Base-by-base conservation (phyloP, 163 green algal species). In the Chlorella variabilis region DNA sequence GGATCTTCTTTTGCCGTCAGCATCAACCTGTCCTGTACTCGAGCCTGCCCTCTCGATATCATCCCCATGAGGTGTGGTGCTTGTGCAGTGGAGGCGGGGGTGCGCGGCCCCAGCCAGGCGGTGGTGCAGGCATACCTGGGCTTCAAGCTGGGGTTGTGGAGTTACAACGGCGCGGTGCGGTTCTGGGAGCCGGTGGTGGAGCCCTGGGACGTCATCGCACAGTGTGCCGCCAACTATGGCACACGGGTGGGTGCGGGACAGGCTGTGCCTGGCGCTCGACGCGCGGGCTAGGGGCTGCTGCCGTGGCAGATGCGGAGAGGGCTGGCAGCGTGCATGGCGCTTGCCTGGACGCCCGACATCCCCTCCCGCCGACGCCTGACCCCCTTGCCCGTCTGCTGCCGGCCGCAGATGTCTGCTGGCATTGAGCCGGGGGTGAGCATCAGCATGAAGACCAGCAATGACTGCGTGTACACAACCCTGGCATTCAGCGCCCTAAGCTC, bases 171-270 rank as follows among this genome's bases (percentile, higher is more conserved):
- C 11, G 29, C 78, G 0, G 39, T 80, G 2, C 31, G 33, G 15
- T n/a, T 38, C 33, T 98, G 94, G 94, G 94, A 98, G 88, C 94
- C 94, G 0, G 81, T 98, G 48, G 31, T 98, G 77, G 91, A 96
- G 87, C 91, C 93, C 3, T 94, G 90, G 90, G 85, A 94, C 77
- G 75, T 94, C 48, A 89, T 96, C 33, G n/a, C 89, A 20, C 88
- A 90, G 65, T 59, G 85, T 34, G 89, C 93, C 81, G 74, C 77
- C 36, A 89, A 89, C 45, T 41, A 70, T 4, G 73, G 73, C 54
- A 80, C 27, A 0, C 73, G 73, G 73, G 73, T 80, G 38, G 20
- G 73, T 70, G 54, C 39, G 41, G 36, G 38, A 13, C 41, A 20
- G n/a, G n/a, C n/a, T n/a, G n/a, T n/a, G n/a, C n/a, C n/a, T n/a